Percentiles rank a stretch among this genome's conserved stretches.
Conservation (phyloP, 2,329 filamentous ascomycete species). For the Fusarium protoensiforme region DNA sequence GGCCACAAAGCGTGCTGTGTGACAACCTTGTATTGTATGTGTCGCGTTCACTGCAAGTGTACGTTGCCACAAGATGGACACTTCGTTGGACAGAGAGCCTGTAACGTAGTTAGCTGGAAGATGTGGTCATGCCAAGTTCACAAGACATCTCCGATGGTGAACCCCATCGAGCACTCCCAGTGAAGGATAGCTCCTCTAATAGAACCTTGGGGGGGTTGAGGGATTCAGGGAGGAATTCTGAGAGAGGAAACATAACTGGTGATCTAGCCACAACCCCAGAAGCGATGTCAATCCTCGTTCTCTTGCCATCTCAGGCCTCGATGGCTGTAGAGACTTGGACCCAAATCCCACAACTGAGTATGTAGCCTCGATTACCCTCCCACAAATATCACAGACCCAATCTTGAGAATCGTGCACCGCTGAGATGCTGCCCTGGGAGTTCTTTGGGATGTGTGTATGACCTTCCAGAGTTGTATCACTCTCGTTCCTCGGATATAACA, state of each 20-base stretch:
- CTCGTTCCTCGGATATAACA: background rate
- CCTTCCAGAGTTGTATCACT: background rate
- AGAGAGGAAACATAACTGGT: background rate
- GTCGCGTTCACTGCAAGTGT: background rate
- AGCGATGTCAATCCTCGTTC: background rate
- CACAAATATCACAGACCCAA: background rate
- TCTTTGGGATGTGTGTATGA: background rate
- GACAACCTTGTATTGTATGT: background rate
- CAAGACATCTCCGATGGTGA: background rate
- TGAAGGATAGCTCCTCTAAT: background rate
- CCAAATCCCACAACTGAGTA: background rate
- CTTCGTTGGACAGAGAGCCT: background rate
- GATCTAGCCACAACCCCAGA: background rate
- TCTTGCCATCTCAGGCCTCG: background rate
- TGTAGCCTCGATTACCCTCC: background rate
- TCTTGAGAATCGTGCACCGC: background rate
- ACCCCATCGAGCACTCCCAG: background rate
- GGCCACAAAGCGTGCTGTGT: conserved; percentile 7
- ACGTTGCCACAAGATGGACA: background rate
- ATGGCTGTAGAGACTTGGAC: background rate
- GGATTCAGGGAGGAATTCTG: background rate
- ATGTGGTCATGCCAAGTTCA: background rate
- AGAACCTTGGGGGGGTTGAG: background rate
- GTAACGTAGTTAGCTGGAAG: background rate
- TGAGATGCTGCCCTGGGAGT: background rate